Conservation (phyloP, 306 rosid species). For the Vachellia collinsii region DNA sequence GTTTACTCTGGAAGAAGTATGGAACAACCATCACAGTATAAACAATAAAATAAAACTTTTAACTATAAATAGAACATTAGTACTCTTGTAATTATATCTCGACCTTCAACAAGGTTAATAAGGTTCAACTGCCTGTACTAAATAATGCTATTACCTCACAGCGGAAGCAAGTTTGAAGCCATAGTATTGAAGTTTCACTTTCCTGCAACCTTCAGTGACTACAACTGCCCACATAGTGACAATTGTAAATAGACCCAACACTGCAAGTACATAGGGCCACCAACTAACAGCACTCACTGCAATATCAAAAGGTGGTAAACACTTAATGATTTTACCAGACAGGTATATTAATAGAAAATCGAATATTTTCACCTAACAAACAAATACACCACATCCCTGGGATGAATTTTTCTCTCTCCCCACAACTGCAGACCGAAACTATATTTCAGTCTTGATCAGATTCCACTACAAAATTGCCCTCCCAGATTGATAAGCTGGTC, state of each 20-base stretch:
- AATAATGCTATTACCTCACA: constrained; percentile 68
- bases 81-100: constrained; percentile 2
- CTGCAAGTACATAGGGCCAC: constrained; percentile 74
- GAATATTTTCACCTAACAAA: constrained; percentile 22
- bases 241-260: constrained; percentile 79
- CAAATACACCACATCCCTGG: constrained; percentile 29
- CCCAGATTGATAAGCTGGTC: constrained; percentile 15
- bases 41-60: constrained; percentile 15
- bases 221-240: constrained; percentile 99
- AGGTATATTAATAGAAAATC: not conserved
- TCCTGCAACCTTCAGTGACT: constrained; percentile 97
- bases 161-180: constrained; percentile 98
- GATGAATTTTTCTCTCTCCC: constrained; percentile 8
- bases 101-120: constrained; percentile 20
- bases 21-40: constrained; percentile 19
- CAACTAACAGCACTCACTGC: constrained; percentile 75
- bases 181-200: constrained; percentile 92
- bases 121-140: constrained; percentile 20
- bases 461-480: constrained; percentile 13
- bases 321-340: constrained; percentile 27
- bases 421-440: constrained; percentile 12
- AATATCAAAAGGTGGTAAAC: constrained; percentile 31
- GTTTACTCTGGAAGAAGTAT: constrained; percentile 12
- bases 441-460: constrained; percentile 12
- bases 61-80: constrained; percentile 27